These are phyloP conservation scores for Dactylellina leptospora DNA, from an alignment of 2,329 filamentous ascomycete genomes.

Conservation along the genomic window DNA sequence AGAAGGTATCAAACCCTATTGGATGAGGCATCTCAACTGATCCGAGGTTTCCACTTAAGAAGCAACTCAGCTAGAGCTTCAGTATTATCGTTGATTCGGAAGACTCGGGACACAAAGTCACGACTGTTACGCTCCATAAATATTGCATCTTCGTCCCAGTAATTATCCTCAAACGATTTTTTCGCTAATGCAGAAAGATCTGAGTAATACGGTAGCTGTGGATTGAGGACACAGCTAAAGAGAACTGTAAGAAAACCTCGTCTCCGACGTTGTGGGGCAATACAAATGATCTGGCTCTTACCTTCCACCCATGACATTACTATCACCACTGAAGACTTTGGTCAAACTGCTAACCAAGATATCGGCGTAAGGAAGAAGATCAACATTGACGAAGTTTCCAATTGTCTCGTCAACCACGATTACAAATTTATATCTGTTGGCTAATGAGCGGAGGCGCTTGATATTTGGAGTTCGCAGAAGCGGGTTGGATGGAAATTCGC, in stretches of 20 bases:
- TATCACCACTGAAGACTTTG: conserved; percentile 96
- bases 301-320: conserved; percentile 96
- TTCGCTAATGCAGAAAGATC: conserved; percentile 73
- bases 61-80: conserved; percentile 82
- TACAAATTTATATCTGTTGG: conserved; percentile 84
- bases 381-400: conserved; percentile 94
- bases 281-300: conserved; percentile 56
- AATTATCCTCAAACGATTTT: conserved; percentile 81
- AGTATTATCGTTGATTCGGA: conserved; percentile 83
- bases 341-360: conserved; percentile 93
- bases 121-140: conserved; percentile 97
- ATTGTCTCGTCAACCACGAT: conserved; percentile 96
- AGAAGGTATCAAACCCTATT: conserved; percentile 56
- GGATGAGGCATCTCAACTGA: conserved; percentile 2
- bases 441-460: conserved; percentile 77
- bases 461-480: conserved; percentile 86
- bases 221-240: conserved; percentile 69
- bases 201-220: conserved; percentile 74
- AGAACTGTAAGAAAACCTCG: conserved; percentile 4
- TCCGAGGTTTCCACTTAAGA: conserved; percentile 61
- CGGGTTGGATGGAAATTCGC: conserved; percentile 94
- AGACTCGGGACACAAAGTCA: conserved; percentile 83
- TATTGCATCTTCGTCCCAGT: conserved; percentile 92
- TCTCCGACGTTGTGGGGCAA: too few species aligned
- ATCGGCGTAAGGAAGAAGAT: conserved; percentile 88